Evolutionary conservation across 805 yeast genomes (phyloP).

Genomic region (Wickerhamiella nectarea): DNA sequence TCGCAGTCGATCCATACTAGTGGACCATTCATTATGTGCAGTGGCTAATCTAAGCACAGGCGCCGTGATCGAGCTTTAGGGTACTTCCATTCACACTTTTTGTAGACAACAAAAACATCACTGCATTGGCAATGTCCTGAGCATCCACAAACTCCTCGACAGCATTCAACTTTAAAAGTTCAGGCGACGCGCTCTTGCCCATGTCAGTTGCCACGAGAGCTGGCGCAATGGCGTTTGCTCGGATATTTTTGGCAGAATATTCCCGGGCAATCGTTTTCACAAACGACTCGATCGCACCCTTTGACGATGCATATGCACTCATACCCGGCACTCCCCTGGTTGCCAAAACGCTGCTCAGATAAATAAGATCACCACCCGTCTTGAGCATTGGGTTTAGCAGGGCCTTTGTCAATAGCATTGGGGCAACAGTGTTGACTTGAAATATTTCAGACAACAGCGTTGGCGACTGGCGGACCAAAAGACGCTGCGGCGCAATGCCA

Average conservation of each 20-base stretch:
- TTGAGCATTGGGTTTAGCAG: slow-evolving; percentile 40
- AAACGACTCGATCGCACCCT: slow-evolving; percentile 56
- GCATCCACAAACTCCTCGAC: slow-evolving; percentile 14
- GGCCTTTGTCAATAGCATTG: slow-evolving; percentile 44
- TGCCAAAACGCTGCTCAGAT: slow-evolving; percentile 52
- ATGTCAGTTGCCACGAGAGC: slow-evolving; percentile 59
- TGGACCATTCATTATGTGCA: neutral
- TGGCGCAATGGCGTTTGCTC: slow-evolving; percentile 56
- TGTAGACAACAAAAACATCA: slow-evolving; percentile 12
- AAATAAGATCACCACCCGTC: slow-evolving; percentile 34
- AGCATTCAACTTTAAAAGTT: slow-evolving; percentile 6
- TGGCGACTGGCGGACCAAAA: slow-evolving; percentile 34
- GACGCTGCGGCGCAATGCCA: slow-evolving; percentile 46
- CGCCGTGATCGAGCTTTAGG: slow-evolving; percentile 16
- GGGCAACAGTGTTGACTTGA: slow-evolving; percentile 43
- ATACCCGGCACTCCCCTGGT: slow-evolving; percentile 36
- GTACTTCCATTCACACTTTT: slow-evolving; percentile 15
- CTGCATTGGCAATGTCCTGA: slow-evolving; percentile 16
- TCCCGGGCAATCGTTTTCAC: slow-evolving; percentile 48
- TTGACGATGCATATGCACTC: slow-evolving; percentile 52
- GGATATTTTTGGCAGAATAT: slow-evolving; percentile 35
- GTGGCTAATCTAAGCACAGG: neutral
- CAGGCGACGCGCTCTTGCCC: slow-evolving; percentile 19
- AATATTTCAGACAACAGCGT: slow-evolving; percentile 35
- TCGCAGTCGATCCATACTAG: slow-evolving; percentile 96